Base-by-base conservation (phyloP, 805 yeast species). In the Scheffersomyces lignosus region DNA sequence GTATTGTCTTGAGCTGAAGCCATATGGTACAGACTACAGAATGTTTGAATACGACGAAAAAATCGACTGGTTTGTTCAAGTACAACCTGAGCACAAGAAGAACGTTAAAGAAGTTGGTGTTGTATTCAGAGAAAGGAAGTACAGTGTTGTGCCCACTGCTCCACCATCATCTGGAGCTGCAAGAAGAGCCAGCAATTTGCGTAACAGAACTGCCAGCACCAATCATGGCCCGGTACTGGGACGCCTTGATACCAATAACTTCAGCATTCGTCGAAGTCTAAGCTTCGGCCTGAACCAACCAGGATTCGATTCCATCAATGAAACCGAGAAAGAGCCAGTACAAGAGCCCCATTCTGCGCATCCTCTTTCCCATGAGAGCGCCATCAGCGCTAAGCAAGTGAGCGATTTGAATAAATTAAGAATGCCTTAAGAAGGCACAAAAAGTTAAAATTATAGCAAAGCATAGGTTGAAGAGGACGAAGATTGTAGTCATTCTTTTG, bases 21-120 rank as follows among this genome's bases (percentile, higher is more conserved):
- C 98, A 0, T 91, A 88, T 60, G 98, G 98, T 2, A 95, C 95
- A 2, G 95, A 88, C 43, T 91, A 96, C 88, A 77, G 84, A 10
- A 70, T 90, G 58, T 91, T 83, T 62, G 96, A 89, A 58, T 91
- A 83, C 63, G 84, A 87, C 51, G 96, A 90, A 48, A 63, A 62
- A 2, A 62, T 73, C 27, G 90, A 89, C 56, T 80, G 87, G 83
- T 91, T 91, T 64, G 75, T 67, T 37, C 78, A 84, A 51, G 82
- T 88, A 3, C 76, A 74, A 39, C 65, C 55, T 10, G 78, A 73
- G 28, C 80, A 76, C 47, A 67, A 67, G 44, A 76, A 72, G 61
- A 83, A 77, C 47, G 79, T 83, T 23, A 75, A 76, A 49, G 87
- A 83, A 54, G 81, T 82, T 27, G 87, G 85, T 0, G 79, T 84